Percentiles rank a stretch among this genome's conserved stretches.
Conservation (phyloP, 129 eudicot species). For the Artemisia argyi region DNA sequence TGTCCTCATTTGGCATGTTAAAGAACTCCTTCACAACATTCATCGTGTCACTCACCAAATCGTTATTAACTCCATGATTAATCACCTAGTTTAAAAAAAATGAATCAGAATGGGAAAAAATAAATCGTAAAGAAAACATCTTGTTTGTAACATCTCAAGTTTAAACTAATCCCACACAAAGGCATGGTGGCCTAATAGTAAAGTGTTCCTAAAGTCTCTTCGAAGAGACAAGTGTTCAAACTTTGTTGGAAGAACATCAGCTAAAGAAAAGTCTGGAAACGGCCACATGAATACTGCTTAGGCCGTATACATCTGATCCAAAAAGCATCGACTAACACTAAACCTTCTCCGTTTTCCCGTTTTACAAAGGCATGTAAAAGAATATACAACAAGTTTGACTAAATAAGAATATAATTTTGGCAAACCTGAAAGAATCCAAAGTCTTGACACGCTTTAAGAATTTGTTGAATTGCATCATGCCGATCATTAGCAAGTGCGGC, state of each 20-base stretch:
- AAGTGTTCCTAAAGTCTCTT: too few relatives aligned
- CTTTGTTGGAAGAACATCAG: too few relatives aligned
- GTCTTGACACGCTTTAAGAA: constrained; percentile 51
- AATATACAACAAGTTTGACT: too few relatives aligned
- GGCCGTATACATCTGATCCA: too few relatives aligned
- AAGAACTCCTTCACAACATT: constrained; percentile 54
- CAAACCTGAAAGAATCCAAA: constrained; percentile 68
- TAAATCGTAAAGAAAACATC: background rate
- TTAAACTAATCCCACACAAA: too few relatives aligned
- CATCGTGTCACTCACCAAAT: constrained; percentile 35
- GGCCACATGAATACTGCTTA: too few relatives aligned
- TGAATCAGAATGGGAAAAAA: background rate
- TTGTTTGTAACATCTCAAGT: too few relatives aligned
- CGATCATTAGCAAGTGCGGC: constrained; percentile 12
- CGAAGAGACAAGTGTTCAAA: too few relatives aligned
- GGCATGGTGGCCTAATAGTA: too few relatives aligned
- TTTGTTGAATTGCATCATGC: constrained; percentile 37
- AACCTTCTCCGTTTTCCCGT: too few relatives aligned
- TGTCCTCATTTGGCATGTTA: constrained; percentile 48
- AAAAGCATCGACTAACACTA: too few relatives aligned
- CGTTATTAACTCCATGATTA: constrained; percentile 58
- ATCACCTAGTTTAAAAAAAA: constrained; percentile 43
- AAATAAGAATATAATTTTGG: background rate
- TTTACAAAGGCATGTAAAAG: background rate
- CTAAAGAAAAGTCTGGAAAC: too few relatives aligned